Base-by-base conservation (phyloP, 2,329 filamentous ascomycete species). In the Lasiodiplodia hormozganensis region DNA sequence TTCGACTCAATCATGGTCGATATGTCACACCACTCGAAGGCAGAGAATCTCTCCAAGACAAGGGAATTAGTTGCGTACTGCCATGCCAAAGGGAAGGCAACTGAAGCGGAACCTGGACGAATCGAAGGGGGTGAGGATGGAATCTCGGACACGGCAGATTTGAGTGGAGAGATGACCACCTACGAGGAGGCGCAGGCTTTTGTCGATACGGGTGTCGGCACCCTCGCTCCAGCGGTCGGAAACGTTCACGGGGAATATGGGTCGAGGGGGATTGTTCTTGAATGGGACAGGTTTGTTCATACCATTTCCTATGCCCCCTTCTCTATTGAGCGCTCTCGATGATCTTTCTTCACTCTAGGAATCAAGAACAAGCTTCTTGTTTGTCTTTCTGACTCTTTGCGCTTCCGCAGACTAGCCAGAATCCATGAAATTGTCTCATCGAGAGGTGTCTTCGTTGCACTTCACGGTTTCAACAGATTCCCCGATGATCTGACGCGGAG, bases 1-100 rank as follows among this genome's bases (percentile, higher is more conserved):
- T 92, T 92, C 72, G 90, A 92, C 78, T 87, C 85, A 70, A 92
- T 93, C 75, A 92, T 93, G 90, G 87, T 92, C 0, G 90, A 93
- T 76, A 92, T 92, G 89, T 88, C 85, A 67, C 90, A 92, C 76
- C 88, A 90, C 73, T 89, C 91, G 72, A 88, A 88, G 73, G 87
- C 84, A 57, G 89, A 92, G 78, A 92, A 92, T 73, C 80, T 93
- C 31, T 81, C 83, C 7, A 84, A 87, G 73, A 92, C 90, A 14
- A 82, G 81, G 62, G 85, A 89, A 68, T 78, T 92, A 57, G 87
- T 88, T 0, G 81, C 79, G 31, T 87, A 89, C 72, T 90, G 89
- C 73, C 86, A 91, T 74, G 86, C 80, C 65, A 82, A 85, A 31
- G 88, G 88, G 0, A 91, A 92, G 69, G 86, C 88, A 4, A 89